Conservation (phyloP, 495 filamentous ascomycete species). For the Podospora pseudoanserina region DNA sequence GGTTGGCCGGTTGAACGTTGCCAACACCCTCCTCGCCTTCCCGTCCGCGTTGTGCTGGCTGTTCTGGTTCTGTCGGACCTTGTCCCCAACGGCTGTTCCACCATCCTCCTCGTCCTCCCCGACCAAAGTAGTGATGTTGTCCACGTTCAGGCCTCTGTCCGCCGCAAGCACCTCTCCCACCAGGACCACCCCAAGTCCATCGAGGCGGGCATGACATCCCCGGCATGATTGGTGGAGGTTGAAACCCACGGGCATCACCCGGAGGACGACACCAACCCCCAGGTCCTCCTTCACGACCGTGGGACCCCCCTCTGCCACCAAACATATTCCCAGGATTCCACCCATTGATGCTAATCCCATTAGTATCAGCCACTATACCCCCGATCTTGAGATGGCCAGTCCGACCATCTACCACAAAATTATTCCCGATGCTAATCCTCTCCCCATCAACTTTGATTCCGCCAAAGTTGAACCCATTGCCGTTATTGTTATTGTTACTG, state of each 20-base stretch:
- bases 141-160: neutral
- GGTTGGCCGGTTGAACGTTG: neutral
- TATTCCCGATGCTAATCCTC: conserved; percentile 37
- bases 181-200: conserved; percentile 2
- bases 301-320: conserved; percentile 3
- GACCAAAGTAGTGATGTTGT: conserved; percentile 1
- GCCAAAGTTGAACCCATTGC: conserved; percentile 32
- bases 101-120: conserved; percentile 6
- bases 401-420: conserved; percentile 38
- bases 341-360: conserved; percentile 35
- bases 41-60: neutral
- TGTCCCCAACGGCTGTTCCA: neutral
- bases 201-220: neutral
- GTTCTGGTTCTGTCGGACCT: neutral
- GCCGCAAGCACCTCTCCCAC: neutral
- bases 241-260: neutral
- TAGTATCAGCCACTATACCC: conserved; percentile 27
- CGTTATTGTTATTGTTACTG: neutral
- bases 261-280: neutral
- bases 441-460: conserved; percentile 38
- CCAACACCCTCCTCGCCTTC: conserved; percentile 1
- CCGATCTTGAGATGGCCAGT: conserved; percentile 40
- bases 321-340: conserved; percentile 21
- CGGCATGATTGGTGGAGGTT: neutral
- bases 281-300: neutral